Percentiles rank a stretch among this genome's conserved stretches.
Evolutionary conservation across 495 filamentous ascomycete genomes (phyloP).

Genomic region (Oidiodendron maius): DNA sequence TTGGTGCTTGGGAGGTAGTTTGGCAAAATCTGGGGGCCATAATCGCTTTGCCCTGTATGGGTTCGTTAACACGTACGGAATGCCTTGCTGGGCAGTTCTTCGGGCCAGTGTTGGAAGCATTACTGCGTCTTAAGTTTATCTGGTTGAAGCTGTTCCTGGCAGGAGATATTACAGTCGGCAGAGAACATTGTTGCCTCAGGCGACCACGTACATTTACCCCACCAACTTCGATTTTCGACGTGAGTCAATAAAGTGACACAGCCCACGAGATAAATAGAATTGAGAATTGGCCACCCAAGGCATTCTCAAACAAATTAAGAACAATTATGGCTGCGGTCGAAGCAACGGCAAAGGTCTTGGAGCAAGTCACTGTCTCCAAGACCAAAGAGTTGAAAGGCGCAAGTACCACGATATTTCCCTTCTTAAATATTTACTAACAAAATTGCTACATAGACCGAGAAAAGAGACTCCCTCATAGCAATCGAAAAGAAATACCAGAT

Average conservation of each 20-base stretch:
- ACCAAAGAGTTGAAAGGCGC: constrained; percentile 45
- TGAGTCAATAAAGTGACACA: neutral
- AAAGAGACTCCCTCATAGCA: constrained; percentile 79
- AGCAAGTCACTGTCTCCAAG: constrained; percentile 28
- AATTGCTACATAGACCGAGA: constrained; percentile 62
- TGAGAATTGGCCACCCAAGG: neutral
- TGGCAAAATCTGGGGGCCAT: constrained; percentile 91
- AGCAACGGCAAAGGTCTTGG: constrained; percentile 19
- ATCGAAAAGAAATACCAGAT: constrained; percentile 91
- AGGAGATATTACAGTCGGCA: too few relatives aligned
- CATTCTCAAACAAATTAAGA: neutral
- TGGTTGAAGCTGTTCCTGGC: too few relatives aligned
- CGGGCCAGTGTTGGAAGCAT: constrained; percentile 42
- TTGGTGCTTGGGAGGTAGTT: constrained; percentile 74
- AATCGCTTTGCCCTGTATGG: constrained; percentile 73
- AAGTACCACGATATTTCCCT: constrained; percentile 14
- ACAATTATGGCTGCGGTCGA: constrained; percentile 25
- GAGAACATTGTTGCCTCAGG: too few relatives aligned
- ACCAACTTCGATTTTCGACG: neutral
- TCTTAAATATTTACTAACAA: constrained; percentile 1
- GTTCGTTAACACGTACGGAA: constrained; percentile 27
- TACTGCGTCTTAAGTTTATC: constrained; percentile 1
- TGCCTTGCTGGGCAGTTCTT: constrained; percentile 25
- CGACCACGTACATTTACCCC: too few relatives aligned
- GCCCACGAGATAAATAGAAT: neutral